These are phyloP conservation scores for Nothophytophthora sp. DNA, from an alignment of 352 stramenopile genomes.

Conservation along the genomic window DNA sequence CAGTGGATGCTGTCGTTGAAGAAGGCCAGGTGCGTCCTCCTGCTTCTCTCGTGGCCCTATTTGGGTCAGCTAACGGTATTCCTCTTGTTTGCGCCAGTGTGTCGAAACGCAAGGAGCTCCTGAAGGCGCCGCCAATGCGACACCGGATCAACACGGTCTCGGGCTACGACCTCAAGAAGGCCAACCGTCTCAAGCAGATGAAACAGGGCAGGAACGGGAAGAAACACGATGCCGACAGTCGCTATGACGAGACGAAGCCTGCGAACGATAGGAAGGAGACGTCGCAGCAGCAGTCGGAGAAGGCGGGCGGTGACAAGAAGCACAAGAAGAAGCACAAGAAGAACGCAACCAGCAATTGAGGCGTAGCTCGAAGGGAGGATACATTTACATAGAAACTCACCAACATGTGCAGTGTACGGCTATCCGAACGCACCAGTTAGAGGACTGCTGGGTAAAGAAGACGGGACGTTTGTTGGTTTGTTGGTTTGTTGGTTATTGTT, in stretches of 20 bases:
- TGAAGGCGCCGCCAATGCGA: conserved; percentile 75
- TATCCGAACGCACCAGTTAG: too few species aligned
- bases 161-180: conserved; percentile 87
- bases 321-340: conserved; percentile 32
- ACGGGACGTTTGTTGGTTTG: conserved; percentile 12
- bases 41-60: background rate
- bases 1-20: conserved; percentile 99
- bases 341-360: conserved; percentile 20
- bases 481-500: conserved; percentile 26
- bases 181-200: conserved; percentile 63
- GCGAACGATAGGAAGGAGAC: conserved; percentile 9
- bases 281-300: conserved; percentile 5
- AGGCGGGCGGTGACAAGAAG: conserved; percentile 11
- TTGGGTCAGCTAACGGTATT: conserved; percentile 4
- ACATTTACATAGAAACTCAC: conserved; percentile 3
- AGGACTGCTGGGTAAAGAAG: too few species aligned
- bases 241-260: conserved; percentile 4
- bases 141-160: conserved; percentile 86
- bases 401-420: too few species aligned
- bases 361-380: background rate
- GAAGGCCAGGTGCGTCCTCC: conserved; percentile 72
- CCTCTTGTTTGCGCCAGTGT: conserved; percentile 31
- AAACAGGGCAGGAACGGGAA: conserved; percentile 37
- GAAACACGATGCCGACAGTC: conserved; percentile 1
- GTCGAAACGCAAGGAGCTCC: conserved; percentile 74